Percentiles rank a stretch among this genome's conserved stretches.
Evolutionary conservation across 768 basidiomycete species (phyloP).

Genomic region (Phaeotremella skinneri): DNA sequence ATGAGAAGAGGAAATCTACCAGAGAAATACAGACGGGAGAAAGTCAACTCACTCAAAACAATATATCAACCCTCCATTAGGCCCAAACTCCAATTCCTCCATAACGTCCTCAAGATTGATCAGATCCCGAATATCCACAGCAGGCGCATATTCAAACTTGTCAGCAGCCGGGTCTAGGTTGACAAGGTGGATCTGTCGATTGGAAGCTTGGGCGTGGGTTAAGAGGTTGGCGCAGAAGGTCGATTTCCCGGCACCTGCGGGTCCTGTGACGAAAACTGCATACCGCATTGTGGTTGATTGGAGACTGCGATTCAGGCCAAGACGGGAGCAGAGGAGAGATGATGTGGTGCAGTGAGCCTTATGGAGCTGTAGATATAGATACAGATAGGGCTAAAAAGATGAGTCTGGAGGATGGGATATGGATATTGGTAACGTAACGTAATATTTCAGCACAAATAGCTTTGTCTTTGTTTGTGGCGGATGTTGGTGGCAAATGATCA

Average conservation of each 20-base stretch:
- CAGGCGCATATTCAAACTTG: conserved; percentile 87
- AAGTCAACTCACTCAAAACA: conserved; percentile 99
- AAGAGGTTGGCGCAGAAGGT: conserved; percentile 86
- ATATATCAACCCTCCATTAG: conserved; percentile 94
- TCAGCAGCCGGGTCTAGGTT: conserved; percentile 96
- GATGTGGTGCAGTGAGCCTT: too few relatives aligned
- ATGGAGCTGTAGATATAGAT: too few relatives aligned
- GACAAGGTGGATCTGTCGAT: conserved; percentile 83
- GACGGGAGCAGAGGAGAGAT: too few relatives aligned
- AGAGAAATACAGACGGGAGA: background rate
- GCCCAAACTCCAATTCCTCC: conserved; percentile 89
- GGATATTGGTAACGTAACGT: too few relatives aligned
- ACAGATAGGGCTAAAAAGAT: too few relatives aligned
- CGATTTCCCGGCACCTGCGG: conserved; percentile 96
- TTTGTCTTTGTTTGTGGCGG: too few relatives aligned
- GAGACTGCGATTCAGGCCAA: too few relatives aligned
- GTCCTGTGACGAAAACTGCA: conserved; percentile 61
- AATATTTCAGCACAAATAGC: too few relatives aligned
- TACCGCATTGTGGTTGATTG: too few relatives aligned
- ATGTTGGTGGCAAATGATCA: too few relatives aligned
- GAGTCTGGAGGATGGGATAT: too few relatives aligned
- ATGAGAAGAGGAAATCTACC: background rate
- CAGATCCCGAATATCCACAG: conserved; percentile 89
- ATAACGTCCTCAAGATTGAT: conserved; percentile 93
- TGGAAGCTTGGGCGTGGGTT: conserved; percentile 79